Evolutionary conservation across 768 basidiomycete genomes (phyloP).

Genomic region (Suillus subaureus): DNA sequence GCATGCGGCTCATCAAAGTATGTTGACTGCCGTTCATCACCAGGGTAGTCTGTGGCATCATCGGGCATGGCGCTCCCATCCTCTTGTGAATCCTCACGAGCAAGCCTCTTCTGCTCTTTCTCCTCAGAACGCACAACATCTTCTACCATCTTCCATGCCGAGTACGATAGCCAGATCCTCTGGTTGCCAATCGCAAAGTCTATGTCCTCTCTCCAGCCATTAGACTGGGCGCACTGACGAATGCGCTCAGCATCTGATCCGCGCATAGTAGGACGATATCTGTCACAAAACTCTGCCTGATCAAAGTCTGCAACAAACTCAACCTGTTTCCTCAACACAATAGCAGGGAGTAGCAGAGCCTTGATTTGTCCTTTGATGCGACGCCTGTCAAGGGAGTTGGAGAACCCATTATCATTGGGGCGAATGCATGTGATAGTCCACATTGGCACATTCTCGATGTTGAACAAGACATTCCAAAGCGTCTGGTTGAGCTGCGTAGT

Average conservation of each 20-base stretch:
- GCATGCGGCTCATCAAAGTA: conserved; percentile 34
- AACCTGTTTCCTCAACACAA: conserved; percentile 47
- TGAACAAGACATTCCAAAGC: conserved; percentile 48
- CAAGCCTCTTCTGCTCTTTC: conserved; percentile 47
- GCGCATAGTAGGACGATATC: conserved; percentile 53
- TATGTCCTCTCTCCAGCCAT: conserved; percentile 54
- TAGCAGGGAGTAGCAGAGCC: conserved; percentile 53
- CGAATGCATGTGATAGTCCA: conserved; percentile 66
- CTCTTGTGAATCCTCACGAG: conserved; percentile 44
- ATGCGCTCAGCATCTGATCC: conserved; percentile 51
- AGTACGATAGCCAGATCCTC: conserved; percentile 57
- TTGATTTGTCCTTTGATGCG: conserved; percentile 60
- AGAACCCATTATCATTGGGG: conserved; percentile 64
- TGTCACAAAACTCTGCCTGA: conserved; percentile 51
- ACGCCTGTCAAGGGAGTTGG: conserved; percentile 66
- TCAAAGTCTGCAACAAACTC: conserved; percentile 57
- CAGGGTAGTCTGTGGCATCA: conserved; percentile 43
- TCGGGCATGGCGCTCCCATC: conserved; percentile 46
- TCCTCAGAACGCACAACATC: conserved; percentile 54
- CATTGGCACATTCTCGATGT: conserved; percentile 45
- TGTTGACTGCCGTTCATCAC: conserved; percentile 31
- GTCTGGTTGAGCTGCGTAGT: conserved; percentile 60
- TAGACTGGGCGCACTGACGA: conserved; percentile 49
- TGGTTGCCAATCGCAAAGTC: conserved; percentile 57
- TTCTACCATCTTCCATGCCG: conserved; percentile 63